phyloP scores from a whole-genome alignment of 139 green algal genomes.

The Chlamydomonas incerta region DNA sequence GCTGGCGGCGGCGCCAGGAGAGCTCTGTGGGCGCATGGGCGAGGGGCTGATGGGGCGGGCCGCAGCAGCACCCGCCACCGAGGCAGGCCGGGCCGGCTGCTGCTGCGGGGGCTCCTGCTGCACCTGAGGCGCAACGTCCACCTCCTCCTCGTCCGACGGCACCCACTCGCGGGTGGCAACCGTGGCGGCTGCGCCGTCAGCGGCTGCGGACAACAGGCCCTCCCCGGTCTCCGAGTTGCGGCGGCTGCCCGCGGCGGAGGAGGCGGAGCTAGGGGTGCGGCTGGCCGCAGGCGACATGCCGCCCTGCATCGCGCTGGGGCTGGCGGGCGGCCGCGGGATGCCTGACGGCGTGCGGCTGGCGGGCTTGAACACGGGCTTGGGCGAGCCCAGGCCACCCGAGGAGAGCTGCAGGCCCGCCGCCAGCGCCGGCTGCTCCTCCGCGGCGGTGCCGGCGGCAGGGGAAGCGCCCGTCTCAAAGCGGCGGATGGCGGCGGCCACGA shows the following conservation, averaged over 20 bases:
- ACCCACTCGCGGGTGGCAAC: background rate
- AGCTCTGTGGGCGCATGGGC: no score
- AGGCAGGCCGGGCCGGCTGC: background rate
- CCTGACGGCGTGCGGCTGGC: background rate
- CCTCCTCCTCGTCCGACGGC: background rate
- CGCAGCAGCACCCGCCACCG: no score
- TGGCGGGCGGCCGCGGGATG: background rate
- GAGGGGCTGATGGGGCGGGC: no score
- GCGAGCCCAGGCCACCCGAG: no score
- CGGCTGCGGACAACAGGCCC: background rate
- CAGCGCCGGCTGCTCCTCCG: background rate
- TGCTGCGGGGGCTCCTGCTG: background rate
- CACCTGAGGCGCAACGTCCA: background rate
- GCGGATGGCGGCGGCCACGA: conserved; percentile 17
- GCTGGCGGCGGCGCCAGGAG: no score
- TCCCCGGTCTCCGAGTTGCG: background rate
- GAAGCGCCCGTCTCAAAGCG: conserved; percentile 10
- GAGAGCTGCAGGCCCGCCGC: background rate
- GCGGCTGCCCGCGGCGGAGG: background rate
- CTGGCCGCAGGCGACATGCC: background rate
- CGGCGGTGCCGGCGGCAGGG: no score
- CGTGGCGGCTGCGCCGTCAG: background rate
- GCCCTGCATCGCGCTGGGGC: background rate
- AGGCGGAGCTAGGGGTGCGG: background rate
- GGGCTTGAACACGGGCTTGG: background rate